Evolutionary conservation across 345 rosid genomes (phyloP).

Genomic region (Dimocarpus longan): DNA sequence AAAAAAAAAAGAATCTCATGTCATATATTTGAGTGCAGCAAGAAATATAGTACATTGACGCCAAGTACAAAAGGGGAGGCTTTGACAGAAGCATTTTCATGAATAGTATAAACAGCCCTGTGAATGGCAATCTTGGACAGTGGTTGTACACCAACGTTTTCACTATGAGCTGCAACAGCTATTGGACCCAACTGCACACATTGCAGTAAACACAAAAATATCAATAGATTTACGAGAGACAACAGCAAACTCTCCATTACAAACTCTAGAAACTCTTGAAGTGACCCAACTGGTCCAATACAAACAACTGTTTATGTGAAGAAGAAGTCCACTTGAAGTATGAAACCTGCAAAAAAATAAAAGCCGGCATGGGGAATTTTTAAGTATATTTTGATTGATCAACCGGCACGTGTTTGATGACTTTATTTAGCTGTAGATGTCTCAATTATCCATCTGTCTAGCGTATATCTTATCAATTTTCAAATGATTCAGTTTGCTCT

Average conservation of each 20-base stretch:
- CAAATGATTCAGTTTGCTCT: not conserved
- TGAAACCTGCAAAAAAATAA: not conserved
- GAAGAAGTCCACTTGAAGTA: not conserved
- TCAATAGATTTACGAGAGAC: not conserved
- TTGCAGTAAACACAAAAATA: constrained; percentile 8
- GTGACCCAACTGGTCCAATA: not conserved
- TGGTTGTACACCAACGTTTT: constrained; percentile 29
- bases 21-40: no score
- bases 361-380: not conserved
- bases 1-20: no score
- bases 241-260: constrained; percentile 1
- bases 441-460: not conserved
- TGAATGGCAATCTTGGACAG: constrained; percentile 29
- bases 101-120: constrained; percentile 24
- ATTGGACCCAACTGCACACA: not conserved
- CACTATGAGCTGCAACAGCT: constrained; percentile 13
- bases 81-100: constrained; percentile 28
- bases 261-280: not conserved
- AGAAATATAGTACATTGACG: constrained; percentile 4
- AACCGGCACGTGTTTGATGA: no score
- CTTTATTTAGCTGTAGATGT: not conserved
- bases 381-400: not conserved
- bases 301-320: not conserved
- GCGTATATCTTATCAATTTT: not conserved
- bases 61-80: constrained; percentile 27